A percentile compares a stretch with the other conserved stretches of the same genome.
Conservation (phyloP, 2,329 filamentous ascomycete species). For the Ophiostoma australiae region DNA sequence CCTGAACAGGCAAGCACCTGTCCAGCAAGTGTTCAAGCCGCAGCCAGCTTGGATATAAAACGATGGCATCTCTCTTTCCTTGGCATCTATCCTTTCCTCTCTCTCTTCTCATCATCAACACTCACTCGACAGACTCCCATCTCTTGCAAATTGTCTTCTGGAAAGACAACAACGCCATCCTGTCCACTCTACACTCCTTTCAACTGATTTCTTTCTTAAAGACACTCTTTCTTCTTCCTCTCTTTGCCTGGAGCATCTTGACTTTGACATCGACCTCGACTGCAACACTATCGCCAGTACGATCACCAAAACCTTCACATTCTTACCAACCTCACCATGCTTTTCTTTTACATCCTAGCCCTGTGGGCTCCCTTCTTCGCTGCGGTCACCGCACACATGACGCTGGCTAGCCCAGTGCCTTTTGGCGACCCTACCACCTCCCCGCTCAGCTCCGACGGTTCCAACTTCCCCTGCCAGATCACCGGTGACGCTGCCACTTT, state of each 20-base stretch:
- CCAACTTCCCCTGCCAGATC: conserved; percentile 31
- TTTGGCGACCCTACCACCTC: conserved; percentile 28
- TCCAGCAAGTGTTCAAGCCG: background rate
- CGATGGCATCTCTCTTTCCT: background rate
- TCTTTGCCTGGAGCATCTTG: conserved; percentile 2
- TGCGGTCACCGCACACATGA: conserved; percentile 27
- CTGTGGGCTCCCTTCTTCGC: conserved; percentile 19
- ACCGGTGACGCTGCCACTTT: conserved; percentile 40
- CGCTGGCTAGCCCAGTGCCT: conserved; percentile 26
- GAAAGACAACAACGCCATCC: conserved; percentile 12
- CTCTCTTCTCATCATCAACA: conserved; percentile 7
- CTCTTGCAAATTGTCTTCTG: conserved; percentile 10
- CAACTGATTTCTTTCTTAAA: background rate
- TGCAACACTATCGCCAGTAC: background rate
- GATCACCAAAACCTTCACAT: background rate
- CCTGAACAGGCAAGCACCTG: background rate
- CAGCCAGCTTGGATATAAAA: background rate
- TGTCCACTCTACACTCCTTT: background rate
- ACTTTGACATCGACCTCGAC: background rate
- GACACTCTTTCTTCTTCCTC: conserved; percentile 2
- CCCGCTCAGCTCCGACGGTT: conserved; percentile 26
- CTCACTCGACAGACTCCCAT: conserved; percentile 2
- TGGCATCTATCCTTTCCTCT: background rate
- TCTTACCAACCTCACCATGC: conserved; percentile 6
- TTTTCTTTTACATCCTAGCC: conserved; percentile 12